These are phyloP conservation scores for Gentiana straminea DNA, from an alignment of 257 asterid genomes.

Conservation along the genomic window DNA sequence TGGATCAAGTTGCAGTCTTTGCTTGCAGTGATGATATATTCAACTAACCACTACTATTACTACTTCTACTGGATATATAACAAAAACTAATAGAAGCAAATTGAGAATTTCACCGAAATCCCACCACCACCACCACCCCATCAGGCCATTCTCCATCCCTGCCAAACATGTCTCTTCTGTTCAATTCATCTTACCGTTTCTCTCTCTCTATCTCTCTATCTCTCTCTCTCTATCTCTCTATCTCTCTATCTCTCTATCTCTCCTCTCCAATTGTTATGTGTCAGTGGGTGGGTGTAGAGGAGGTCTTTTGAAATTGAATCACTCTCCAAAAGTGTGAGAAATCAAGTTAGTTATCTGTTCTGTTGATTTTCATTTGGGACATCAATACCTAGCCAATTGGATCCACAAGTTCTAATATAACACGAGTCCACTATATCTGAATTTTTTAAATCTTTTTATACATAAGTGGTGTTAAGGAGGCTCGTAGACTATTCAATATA, in stretches of 20 bases:
- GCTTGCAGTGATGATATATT: no score
- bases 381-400: no score
- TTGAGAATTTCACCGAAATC: conserved; percentile 62
- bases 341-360: conserved; percentile 9
- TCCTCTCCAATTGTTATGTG: conserved; percentile 4
- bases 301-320: no score
- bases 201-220: neutral
- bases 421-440: no score
- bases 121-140: conserved; percentile 28
- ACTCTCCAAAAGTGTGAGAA: conserved; percentile 1
- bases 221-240: conserved; percentile 3
- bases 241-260: neutral
- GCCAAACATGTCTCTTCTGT: conserved; percentile 32
- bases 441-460: no score
- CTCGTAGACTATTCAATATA: no score
- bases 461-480: no score
- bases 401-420: no score
- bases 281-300: conserved; percentile 5
- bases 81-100: conserved; percentile 64
- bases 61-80: no score
- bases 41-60: neutral
- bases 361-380: neutral
- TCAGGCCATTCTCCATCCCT: conserved; percentile 45
- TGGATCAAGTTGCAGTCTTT: neutral
- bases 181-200: conserved; percentile 12